Percentiles rank a stretch among this genome's conserved stretches.
These are phyloP conservation scores for Bisporella sp. DNA, from an alignment of 2,329 filamentous ascomycete genomes.

Conservation along the genomic window DNA sequence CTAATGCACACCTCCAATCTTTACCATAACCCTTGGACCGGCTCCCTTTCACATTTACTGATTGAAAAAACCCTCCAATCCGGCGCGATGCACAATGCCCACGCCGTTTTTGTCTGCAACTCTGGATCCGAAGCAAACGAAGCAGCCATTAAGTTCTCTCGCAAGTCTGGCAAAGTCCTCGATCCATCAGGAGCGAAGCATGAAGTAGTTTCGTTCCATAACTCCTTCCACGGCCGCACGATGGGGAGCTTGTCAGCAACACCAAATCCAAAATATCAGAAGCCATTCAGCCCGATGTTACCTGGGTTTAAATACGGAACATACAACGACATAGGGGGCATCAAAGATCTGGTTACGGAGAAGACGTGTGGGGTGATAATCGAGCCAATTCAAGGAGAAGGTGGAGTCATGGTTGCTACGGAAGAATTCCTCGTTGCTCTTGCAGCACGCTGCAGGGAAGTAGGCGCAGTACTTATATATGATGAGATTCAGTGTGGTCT, in stretches of 20 bases:
- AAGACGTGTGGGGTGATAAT: conserved; percentile 91
- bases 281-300: conserved; percentile 90
- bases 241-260: conserved; percentile 95
- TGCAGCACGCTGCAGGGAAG: conserved; percentile 76
- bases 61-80: conserved; percentile 73
- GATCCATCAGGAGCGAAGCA: conserved; percentile 67
- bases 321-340: conserved; percentile 72
- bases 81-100: conserved; percentile 74
- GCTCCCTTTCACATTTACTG: conserved; percentile 76
- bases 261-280: conserved; percentile 95
- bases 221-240: conserved; percentile 92
- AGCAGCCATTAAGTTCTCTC: conserved; percentile 92
- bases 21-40: conserved; percentile 96
- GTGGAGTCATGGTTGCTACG: conserved; percentile 78
- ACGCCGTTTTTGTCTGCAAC: conserved; percentile 87
- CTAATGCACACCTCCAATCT: conserved; percentile 92
- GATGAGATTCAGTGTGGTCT: conserved; percentile 98
- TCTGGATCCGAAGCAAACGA: conserved; percentile 97
- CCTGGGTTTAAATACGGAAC: conserved; percentile 84
- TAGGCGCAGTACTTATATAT: conserved; percentile 84
- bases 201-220: conserved; percentile 84
- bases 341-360: conserved; percentile 70
- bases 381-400: conserved; percentile 96
- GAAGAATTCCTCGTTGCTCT: conserved; percentile 79
- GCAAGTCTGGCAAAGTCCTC: conserved; percentile 76